Conservation (phyloP, 2,329 filamentous ascomycete species). For the Trichoderma afroharzianum region DNA sequence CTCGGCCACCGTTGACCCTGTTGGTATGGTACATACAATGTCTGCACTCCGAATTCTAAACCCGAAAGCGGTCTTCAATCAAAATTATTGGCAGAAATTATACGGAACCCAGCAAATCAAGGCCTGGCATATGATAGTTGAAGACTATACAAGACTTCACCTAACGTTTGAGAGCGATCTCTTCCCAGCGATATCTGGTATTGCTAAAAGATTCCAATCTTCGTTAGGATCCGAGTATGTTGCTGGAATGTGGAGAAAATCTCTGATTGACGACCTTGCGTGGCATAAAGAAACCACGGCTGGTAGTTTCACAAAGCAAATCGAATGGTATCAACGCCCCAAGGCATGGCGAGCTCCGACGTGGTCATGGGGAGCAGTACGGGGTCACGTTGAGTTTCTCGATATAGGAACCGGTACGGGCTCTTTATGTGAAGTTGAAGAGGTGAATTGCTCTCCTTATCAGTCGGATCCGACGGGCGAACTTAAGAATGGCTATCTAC, state of each 20-base stretch:
- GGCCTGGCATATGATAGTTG: conserved; percentile 18
- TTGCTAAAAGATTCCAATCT: conserved; percentile 17
- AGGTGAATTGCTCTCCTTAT: neutral
- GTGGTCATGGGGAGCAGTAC: conserved; percentile 20
- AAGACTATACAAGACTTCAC: conserved; percentile 17
- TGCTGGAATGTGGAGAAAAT: conserved; percentile 19
- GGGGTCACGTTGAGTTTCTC: conserved; percentile 1
- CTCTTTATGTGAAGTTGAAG: neutral
- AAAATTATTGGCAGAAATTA: neutral
- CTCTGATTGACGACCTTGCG: conserved; percentile 13
- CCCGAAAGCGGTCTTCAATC: conserved; percentile 9
- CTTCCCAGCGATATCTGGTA: conserved; percentile 21
- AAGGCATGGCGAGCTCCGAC: conserved; percentile 18
- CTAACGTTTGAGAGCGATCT: conserved; percentile 20
- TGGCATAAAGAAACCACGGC: conserved; percentile 10
- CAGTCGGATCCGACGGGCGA: conserved; percentile 16
- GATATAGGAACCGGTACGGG: neutral
- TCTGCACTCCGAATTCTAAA: neutral
- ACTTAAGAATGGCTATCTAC: neutral
- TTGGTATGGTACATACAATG: neutral
- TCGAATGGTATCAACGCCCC: neutral
- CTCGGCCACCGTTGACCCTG: neutral
- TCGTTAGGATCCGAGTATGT: conserved; percentile 1
- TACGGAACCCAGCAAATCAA: neutral
- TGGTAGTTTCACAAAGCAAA: neutral